Evolutionary conservation across 1,284 basidiomycete species (phyloP), one percentile per base, ranked within the genome.

Genomic region (Inonotus obliquus): DNA sequence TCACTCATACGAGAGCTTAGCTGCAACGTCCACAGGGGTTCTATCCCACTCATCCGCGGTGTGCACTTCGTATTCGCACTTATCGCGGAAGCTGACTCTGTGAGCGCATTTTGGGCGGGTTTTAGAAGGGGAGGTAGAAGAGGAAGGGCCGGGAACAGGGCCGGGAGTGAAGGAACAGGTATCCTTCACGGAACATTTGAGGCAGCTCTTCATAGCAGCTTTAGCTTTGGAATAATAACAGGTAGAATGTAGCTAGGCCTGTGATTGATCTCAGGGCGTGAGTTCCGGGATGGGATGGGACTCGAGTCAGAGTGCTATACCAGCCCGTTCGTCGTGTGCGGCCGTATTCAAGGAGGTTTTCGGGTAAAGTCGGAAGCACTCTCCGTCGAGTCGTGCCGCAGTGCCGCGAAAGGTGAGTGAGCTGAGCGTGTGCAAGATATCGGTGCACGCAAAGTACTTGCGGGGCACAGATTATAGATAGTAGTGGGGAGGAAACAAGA

Each of bases 31-130:
- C 1, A 76, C 76, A 0, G 83, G 83, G 1, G 81, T 84, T 53
- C 86, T 77, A 71, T 89, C 86, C 86, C 86, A 89, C 60, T 87
- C 86, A 69, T 89, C 86, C 1, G 83, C 86, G 48, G 76, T 71
- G 68, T 81, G 79, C 13, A 89, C 75, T 69, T 86, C 79, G 57
- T 84, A 81, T 9, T 74, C 73, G 49, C 77, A 78, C 1, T 79
- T 75, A 1, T 73, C 75, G 44, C 79, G 78, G 67, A 87, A 88
- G 11, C 78, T 79, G 35, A 88, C 85, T 19, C 76, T 53, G 32
- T 38, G 45, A 10, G 35, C 13, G 13, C 54, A 57, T 41, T 47
- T 21, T 11, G 60, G 60, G 11, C 60, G 52, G 7, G 27, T 17
- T 52, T 10, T 35, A n/a, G 49, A 59, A 5, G 47, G 17, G 14